Base-by-base conservation (phyloP, 306 rosid species). In the Crotalaria pallida region DNA sequence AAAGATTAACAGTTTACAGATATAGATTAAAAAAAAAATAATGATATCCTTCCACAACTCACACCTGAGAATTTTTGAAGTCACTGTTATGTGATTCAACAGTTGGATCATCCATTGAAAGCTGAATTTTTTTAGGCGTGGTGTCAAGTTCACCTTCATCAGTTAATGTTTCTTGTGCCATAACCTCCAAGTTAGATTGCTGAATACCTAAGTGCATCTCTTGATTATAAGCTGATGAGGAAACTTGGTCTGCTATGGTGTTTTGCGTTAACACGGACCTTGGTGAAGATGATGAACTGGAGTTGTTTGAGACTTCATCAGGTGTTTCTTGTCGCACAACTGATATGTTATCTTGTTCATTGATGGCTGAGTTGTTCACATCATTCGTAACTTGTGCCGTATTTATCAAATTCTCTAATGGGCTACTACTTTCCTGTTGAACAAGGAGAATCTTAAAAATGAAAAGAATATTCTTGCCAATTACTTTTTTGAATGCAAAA, bases 221-320 rank as follows among this genome's bases (percentile, higher is more conserved):
- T 58, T 66, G 74, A 72, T 52, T 64, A 38, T 3, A 53, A 60
- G 26, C 3, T 22, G 80, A 34, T 11, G 78, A 67, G 36, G 78
- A 57, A 36, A 53, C 62, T 73, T 72, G 73, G 40, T 62, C 75
- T 51, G 7, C 19, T 1, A n/a, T 5, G 16, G 23, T 47, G 34
- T 73, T 56, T 9, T 59, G 79, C 58, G 45, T 15, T 65, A 77
- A 50, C 16, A 79, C 62, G 16, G 81, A 77, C 38, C 44, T 76
- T 41, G 88, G 88, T 49, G 88, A 83, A 22, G 81, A 77, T 22
- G 82, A 65, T 34, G 85, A 67, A 74, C 69, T 77, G 40, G 81
- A 76, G 73, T 51, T 64, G 29, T 31, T 52, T 13, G 75, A 67
- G 31, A 74, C 79, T 27, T 71, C 89, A 60, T 76, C 77, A 45